phyloP scores from a whole-genome alignment of 75 land plant genomes.

The Sequoia sempervirens region DNA sequence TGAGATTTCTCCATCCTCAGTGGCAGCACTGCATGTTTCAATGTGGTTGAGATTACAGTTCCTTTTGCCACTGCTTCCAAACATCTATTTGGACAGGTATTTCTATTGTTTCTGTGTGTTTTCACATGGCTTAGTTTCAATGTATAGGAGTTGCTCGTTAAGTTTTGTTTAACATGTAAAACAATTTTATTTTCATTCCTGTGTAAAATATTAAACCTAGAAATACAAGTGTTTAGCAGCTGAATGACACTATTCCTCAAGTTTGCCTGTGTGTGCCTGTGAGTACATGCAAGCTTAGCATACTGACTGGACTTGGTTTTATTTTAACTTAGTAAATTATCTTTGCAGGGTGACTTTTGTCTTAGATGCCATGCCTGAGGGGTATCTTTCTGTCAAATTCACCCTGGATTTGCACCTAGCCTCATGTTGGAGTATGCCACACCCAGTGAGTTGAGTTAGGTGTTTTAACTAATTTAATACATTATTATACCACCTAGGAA shows the following conservation, averaged over 20 bases:
- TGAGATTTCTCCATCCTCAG: conserved; percentile 66
- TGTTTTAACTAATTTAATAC: neutral
- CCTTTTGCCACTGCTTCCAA: conserved; percentile 75
- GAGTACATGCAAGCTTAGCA: neutral
- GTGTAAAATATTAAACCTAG: neutral
- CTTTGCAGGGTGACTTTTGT: neutral
- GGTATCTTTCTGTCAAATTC: neutral
- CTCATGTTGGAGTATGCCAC: neutral
- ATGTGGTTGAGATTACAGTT: conserved; percentile 87
- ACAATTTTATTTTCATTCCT: neutral
- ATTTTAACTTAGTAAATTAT: neutral
- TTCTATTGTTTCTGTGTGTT: neutral
- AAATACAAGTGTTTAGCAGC: neutral
- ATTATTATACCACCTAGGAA: neutral
- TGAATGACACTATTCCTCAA: neutral
- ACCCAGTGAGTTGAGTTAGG: neutral
- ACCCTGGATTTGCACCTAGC: neutral
- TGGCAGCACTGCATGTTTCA: conserved; percentile 76
- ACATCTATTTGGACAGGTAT: conserved; percentile 74
- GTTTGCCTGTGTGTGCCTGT: neutral
- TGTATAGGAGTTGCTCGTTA: neutral
- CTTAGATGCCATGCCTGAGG: neutral
- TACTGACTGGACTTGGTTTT: neutral
- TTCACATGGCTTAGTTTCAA: neutral
- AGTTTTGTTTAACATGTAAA: neutral